Evolutionary conservation across 306 rosid genomes (phyloP).

Genomic region (Quercus gilva): DNA sequence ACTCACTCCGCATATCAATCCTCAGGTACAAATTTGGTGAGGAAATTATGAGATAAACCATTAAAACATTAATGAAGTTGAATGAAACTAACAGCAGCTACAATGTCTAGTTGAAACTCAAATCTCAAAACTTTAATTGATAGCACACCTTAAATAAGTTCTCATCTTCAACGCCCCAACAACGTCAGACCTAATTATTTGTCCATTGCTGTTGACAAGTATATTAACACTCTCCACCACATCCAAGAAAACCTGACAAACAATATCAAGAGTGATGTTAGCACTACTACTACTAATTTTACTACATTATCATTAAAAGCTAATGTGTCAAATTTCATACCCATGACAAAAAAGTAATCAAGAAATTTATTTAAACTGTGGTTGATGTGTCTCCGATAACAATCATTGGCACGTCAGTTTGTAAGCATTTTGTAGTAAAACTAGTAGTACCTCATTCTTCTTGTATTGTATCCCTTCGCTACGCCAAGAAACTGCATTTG

Average conservation of each 20-base stretch:
- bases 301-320: too few species aligned
- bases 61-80: neutral
- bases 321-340: neutral
- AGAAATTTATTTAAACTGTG: neutral
- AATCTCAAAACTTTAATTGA: constrained; percentile 6
- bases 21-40: neutral
- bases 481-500: constrained; percentile 99
- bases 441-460: constrained; percentile 79
- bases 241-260: constrained; percentile 89
- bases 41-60: neutral
- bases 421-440: neutral
- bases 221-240: constrained; percentile 99
- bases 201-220: constrained; percentile 98
- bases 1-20: neutral
- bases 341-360: neutral
- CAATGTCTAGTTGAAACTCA: neutral
- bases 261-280: neutral
- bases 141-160: constrained; percentile 82
- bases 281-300: too few species aligned
- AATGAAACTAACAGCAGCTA: neutral
- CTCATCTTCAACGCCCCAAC: constrained; percentile 99
- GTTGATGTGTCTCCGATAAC: too few species aligned
- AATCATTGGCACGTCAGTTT: too few species aligned
- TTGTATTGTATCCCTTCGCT: constrained; percentile 95
- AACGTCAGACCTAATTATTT: constrained; percentile 95